Base-by-base conservation (phyloP, 139 green algal species). In the Deuterostichococcus epilithicus region DNA sequence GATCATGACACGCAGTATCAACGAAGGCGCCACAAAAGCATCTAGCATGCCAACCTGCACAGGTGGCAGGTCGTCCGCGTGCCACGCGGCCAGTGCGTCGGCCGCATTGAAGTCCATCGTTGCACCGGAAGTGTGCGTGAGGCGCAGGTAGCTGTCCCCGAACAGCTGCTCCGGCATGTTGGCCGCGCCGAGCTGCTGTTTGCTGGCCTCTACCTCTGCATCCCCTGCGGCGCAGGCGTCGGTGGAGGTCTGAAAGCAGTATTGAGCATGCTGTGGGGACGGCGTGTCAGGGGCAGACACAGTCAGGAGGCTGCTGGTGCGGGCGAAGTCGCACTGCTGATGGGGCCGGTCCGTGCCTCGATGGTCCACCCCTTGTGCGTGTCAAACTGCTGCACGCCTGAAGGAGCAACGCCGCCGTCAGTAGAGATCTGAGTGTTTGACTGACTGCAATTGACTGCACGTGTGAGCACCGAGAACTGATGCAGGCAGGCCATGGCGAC, bases 141-240 rank as follows among this genome's bases (percentile, higher is more conserved):
- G 47, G 18, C 78, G 66, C 65, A 97, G 81, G 34, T 65, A 58
- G 75, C 83, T 92, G 15, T 78, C 70, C 4, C 78, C 81, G 76
- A 96, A 97, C 28, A 94, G 80, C 84, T 97, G 94, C 86, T 97
- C 94, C 13, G 93, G 93, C 0, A 93, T 71, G 0, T 83, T 83
- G 3, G 68, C 72, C 1, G 85, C 73, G n/a, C 75, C 81, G 1
- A 86, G 72, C 25, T 70, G 32, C 18, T 73, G 1, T 71, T 63
- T 81, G 37, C 81, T 28, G 0, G 0, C 32, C 38, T 82, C 76
- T 33, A 81, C 28, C 25, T 76, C 33, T 15, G 74, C 47, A 70
- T 84, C 75, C 1, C 59, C 72, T 82, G 76, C 66, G 63, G 5
- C 23, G 13, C 35, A 23, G 73, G 35, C 68, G 35, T 37, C 68